phyloP scores from a whole-genome alignment of 176 grass and related monocot species.

The Carex parvula region DNA sequence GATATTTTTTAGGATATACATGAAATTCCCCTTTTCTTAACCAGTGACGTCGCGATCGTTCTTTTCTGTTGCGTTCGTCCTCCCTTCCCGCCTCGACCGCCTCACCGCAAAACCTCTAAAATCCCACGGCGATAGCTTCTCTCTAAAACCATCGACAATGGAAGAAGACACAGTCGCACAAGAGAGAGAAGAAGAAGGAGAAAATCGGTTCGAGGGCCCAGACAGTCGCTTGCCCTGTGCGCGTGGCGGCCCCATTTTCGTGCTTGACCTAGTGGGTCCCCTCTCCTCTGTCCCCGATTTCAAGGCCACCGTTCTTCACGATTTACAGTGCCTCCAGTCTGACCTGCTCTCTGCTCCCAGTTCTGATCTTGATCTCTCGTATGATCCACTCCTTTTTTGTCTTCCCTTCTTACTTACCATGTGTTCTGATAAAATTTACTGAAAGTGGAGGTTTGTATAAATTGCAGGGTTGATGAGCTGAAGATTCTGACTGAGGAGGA shows the following conservation, averaged over 20 bases:
- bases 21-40: too few relatives aligned
- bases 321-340: constrained; percentile 61
- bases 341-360: constrained; percentile 38
- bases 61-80: not conserved
- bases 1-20: too few relatives aligned
- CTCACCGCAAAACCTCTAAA: not conserved
- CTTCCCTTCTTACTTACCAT: not conserved
- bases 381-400: constrained; percentile 14
- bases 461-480: constrained; percentile 62
- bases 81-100: not conserved
- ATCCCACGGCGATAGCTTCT: not conserved
- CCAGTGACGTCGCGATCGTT: not conserved
- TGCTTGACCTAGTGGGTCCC: constrained; percentile 55
- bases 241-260: constrained; percentile 68
- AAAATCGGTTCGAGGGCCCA: not conserved
- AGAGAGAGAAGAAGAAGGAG: constrained; percentile 16
- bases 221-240: constrained; percentile 44
- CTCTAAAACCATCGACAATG: constrained; percentile 13
- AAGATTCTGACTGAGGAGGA: constrained; percentile 77
- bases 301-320: constrained; percentile 45
- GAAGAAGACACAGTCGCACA: not conserved
- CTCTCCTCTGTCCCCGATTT: constrained; percentile 53
- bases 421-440: not conserved
- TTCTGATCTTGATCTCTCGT: constrained; percentile 67
- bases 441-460: not conserved